Conservation (phyloP, 2,329 filamentous ascomycete species). For the Hymenoscyphus scutula region DNA sequence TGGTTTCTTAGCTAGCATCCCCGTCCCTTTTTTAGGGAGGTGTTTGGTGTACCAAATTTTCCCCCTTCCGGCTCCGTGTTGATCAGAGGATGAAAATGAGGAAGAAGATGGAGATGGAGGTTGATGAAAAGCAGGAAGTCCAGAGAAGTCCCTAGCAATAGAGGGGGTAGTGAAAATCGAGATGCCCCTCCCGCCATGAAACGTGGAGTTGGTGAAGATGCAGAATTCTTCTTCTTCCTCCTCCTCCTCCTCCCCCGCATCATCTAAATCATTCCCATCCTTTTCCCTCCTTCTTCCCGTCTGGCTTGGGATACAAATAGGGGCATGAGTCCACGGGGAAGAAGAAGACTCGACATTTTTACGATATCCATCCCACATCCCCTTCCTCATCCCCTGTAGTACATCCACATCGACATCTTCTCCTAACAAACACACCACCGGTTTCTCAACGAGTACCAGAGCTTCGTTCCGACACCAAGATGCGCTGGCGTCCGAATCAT, state of each 20-base stretch:
- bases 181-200: constrained; percentile 10
- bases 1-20: constrained; percentile 5
- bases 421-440: neutral
- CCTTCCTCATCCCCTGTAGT: neutral
- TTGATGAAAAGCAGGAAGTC: constrained; percentile 2
- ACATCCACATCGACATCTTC: neutral
- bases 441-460: neutral
- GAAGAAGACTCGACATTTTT: neutral
- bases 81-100: no score
- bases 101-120: no score
- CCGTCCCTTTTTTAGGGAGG: constrained; percentile 9
- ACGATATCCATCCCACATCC: neutral
- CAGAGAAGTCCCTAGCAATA: constrained; percentile 12
- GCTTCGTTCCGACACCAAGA: neutral
- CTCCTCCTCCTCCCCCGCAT: neutral
- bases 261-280: neutral
- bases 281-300: no score
- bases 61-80: no score
- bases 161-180: constrained; percentile 17
- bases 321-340: constrained; percentile 2
- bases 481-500: no score
- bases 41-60: constrained; percentile 4
- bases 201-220: constrained; percentile 14
- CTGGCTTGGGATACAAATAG: constrained; percentile 11
- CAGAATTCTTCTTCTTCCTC: neutral